phyloP scores from a whole-genome alignment of 805 yeast genomes.

The fission yeast (Schizosaccharomyces pombe) region DNA sequence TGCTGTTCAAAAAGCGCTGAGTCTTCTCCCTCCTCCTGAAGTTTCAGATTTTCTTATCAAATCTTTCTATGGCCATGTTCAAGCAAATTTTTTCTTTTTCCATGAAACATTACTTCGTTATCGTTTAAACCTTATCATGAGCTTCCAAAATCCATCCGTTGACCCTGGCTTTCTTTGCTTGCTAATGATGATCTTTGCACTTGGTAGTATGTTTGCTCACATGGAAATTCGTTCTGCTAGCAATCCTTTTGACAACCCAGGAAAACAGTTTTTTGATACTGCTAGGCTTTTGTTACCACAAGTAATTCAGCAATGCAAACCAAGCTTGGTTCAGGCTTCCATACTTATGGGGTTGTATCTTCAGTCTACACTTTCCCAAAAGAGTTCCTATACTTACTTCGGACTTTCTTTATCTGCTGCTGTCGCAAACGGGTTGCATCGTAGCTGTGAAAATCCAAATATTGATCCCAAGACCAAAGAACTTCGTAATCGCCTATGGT shows the following conservation, averaged over 20 bases:
- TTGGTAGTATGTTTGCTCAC: constrained; percentile 4
- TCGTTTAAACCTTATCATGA: not conserved
- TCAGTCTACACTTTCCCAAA: not conserved
- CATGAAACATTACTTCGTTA: constrained; percentile 3
- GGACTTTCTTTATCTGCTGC: not conserved
- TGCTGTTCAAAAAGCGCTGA: not conserved
- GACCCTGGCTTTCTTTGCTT: constrained; percentile 1
- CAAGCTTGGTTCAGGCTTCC: not conserved
- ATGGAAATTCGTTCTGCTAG: not conserved
- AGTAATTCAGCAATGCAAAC: not conserved
- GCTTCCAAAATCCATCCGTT: not conserved
- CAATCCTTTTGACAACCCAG: not conserved
- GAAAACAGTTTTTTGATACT: not conserved
- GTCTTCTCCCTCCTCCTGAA: not conserved
- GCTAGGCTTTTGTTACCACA: constrained; percentile 3
- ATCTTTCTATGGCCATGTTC: not conserved
- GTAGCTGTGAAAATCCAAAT: not conserved
- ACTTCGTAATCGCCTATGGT: constrained; percentile 4
- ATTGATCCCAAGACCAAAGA: constrained; percentile 1
- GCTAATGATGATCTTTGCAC: constrained; percentile 1
- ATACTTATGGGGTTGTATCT: not conserved
- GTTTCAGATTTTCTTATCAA: not conserved
- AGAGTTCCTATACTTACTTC: constrained; percentile 1
- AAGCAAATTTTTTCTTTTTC: not conserved
- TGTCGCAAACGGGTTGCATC: constrained; percentile 3